Conservation (phyloP, 2,329 filamentous ascomycete species). For the Hypoxylon sp. region DNA sequence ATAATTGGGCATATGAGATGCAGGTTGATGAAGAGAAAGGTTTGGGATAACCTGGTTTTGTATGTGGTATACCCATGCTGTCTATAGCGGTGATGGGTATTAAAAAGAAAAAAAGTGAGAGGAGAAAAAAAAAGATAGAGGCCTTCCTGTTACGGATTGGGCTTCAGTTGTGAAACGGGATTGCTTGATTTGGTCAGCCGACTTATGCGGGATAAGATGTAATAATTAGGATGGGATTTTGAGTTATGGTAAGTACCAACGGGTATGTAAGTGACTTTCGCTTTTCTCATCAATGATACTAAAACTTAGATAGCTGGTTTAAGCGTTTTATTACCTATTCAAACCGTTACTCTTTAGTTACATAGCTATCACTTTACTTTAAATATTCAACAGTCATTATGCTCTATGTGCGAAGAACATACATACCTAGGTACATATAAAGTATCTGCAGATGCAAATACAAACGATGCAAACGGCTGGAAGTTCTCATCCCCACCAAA, state of each 20-base stretch:
- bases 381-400: too few species aligned
- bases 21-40: slow-evolving; percentile 12
- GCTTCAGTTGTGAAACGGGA: slow-evolving; percentile 4
- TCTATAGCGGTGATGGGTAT: slow-evolving; percentile 1
- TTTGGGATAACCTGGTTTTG: slow-evolving; percentile 5
- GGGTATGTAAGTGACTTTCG: too few species aligned
- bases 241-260: too few species aligned
- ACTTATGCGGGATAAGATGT: not conserved
- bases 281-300: too few species aligned
- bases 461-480: slow-evolving; percentile 25
- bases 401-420: too few species aligned
- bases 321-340: too few species aligned
- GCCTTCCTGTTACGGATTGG: slow-evolving; percentile 3
- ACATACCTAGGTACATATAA: slow-evolving; percentile 4
- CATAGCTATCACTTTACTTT: too few species aligned
- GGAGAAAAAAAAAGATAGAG: not conserved
- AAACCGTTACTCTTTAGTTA: too few species aligned
- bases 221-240: too few species aligned
- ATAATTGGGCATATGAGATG: slow-evolving; percentile 13
- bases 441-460: not conserved
- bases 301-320: too few species aligned
- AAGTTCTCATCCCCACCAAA: slow-evolving; percentile 28
- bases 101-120: not conserved
- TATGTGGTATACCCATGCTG: slow-evolving; percentile 1
- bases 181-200: slow-evolving; percentile 18